Base-by-base conservation (phyloP, 2,329 filamentous ascomycete genomes). In the Pseudocercospora pini-densiflorae region DNA sequence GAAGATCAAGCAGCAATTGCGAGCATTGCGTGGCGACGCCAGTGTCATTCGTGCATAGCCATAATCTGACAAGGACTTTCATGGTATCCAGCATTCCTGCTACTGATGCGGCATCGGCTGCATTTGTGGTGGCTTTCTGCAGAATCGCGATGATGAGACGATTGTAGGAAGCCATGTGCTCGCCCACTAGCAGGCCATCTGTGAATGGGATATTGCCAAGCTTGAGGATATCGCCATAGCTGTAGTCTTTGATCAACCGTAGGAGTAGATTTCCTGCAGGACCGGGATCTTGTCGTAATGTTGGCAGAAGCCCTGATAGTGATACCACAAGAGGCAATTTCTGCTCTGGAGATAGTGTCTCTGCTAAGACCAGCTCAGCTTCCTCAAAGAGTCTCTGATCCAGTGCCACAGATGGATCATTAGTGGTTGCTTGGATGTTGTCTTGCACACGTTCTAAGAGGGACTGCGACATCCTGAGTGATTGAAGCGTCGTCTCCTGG, bases 271-370 rank as follows among this genome's bases (percentile, higher is more conserved):
- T 81, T 14, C 83, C 84, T 36, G 87, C 76, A 24, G 86, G 84
- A 14, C 83, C 81, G 9, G 87, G 87, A 68, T 89, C 86, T 75
- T 88, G 84, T 69, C 87, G 85, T 5, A 89, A 77, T 5, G 81
- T 77, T 8, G 84, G 82, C 19, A 88, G 76, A 9, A 88, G 77
- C 55, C 79, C 76, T 19, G 85, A 84, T 55, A 88, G 79, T 67
- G 84, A 81, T 16, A 78, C 63, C 43, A 83, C 79, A 8, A 84
- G 73, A 2, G 75, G 68, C 2, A 74, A 71, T 1, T 78, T 75
- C 14, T 72, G 66, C 2, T 70, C 55, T 55, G 68, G 14, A 77
- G 77, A 62, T 82, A 75, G 51, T 81, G 77, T 43, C 36, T 79
- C 70, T 53, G 78, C 76, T 61, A 82, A 75, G 49, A 82, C 80